Percentiles rank a stretch among this genome's conserved stretches.
These are phyloP conservation scores for Aureobasidium sp. DNA, from an alignment of 2,329 filamentous ascomycete species.

Conservation along the genomic window DNA sequence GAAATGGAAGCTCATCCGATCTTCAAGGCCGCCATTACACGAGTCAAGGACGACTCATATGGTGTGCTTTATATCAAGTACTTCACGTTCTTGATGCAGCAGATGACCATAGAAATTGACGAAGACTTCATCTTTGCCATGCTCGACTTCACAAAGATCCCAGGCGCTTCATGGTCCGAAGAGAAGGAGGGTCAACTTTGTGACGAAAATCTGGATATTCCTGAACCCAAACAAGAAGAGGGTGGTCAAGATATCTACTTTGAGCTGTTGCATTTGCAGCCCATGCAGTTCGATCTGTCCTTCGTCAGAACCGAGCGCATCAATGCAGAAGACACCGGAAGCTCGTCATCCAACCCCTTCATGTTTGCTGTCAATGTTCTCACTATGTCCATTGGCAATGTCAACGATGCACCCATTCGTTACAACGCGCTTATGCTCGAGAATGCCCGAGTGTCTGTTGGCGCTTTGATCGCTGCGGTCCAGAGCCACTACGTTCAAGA, in stretches of 20 bases:
- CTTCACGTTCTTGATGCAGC: constrained; percentile 82
- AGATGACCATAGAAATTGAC: constrained; percentile 96
- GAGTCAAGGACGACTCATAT: constrained; percentile 97
- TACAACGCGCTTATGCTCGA: constrained; percentile 92
- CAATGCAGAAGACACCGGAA: constrained; percentile 91
- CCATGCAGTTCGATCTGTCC: constrained; percentile 94
- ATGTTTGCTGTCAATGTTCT: constrained; percentile 99
- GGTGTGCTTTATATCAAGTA: constrained; percentile 99
- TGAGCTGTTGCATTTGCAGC: constrained; percentile 91
- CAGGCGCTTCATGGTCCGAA: constrained; percentile 79
- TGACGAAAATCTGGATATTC: constrained; percentile 83
- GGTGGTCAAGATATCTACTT: constrained; percentile 95
- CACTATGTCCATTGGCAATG: constrained; percentile 98
- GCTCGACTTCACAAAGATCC: constrained; percentile 88
- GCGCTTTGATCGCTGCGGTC: constrained; percentile 74
- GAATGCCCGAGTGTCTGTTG: constrained; percentile 84
- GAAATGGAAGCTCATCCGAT: constrained; percentile 96
- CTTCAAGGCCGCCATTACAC: constrained; percentile 80
- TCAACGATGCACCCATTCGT: constrained; percentile 92
- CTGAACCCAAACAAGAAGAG: constrained; percentile 78
- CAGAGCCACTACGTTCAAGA: constrained; percentile 96
- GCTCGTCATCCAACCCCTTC: constrained; percentile 73
- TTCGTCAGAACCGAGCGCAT: constrained; percentile 95
- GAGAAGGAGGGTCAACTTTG: constrained; percentile 78
- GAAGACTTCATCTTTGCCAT: constrained; percentile 98